Conservation (phyloP, 495 filamentous ascomycete genomes). For the Lepraria neglecta region DNA sequence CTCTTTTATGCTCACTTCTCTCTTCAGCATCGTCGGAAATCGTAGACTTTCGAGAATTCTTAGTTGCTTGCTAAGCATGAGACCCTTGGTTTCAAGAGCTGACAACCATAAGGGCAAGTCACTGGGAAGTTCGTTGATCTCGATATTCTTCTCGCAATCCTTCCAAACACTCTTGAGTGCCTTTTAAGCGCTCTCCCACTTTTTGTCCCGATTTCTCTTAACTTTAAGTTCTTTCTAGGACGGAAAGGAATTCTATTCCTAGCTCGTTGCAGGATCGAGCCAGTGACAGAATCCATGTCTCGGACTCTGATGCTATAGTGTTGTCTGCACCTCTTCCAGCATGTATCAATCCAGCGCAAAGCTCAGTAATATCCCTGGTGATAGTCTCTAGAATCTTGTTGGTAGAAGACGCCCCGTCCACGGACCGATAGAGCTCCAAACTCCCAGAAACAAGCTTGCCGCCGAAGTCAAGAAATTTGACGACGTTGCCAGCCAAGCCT, state of each 20-base stretch:
- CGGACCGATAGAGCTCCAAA: constrained; percentile 24
- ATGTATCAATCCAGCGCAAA: neutral
- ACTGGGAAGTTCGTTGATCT: neutral
- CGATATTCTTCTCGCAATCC: neutral
- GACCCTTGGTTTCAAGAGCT: neutral
- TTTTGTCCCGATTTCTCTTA: neutral
- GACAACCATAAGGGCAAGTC: neutral
- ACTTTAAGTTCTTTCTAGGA: neutral
- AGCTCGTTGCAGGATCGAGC: neutral
- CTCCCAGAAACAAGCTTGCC: constrained; percentile 26
- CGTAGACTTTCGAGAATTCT: neutral
- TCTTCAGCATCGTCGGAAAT: neutral
- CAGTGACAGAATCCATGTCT: neutral
- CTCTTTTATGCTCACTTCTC: neutral
- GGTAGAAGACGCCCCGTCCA: constrained; percentile 14
- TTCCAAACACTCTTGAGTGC: neutral
- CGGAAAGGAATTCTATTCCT: neutral
- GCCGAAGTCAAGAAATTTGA: constrained; percentile 32
- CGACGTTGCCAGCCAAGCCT: constrained; percentile 29
- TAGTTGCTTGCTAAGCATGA: no score
- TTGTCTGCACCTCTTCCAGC: neutral
- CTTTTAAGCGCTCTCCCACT: neutral
- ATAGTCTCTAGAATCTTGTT: neutral
- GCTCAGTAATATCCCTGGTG: constrained; percentile 1
- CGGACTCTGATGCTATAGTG: neutral